phyloP scores from a whole-genome alignment of 345 rosid genomes.

The Bruguiera gymnorhiza region DNA sequence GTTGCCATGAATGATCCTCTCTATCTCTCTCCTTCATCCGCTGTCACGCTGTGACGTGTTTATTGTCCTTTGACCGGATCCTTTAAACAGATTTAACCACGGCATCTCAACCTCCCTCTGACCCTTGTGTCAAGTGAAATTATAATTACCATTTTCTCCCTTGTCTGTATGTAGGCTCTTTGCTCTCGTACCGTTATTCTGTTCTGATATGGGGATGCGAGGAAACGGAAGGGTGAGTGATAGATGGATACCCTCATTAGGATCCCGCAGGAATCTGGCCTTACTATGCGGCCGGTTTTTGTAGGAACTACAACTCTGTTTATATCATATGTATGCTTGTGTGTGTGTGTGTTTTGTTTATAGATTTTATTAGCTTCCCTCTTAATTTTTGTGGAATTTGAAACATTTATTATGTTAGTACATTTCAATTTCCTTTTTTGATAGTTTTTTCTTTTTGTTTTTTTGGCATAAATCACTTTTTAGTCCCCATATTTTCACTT shows the following conservation, averaged over 20 bases:
- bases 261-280: constrained; percentile 65
- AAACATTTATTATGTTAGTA: too few species aligned
- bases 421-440: too few species aligned
- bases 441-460: too few species aligned
- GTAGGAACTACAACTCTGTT: background rate
- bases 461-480: too few species aligned
- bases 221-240: background rate
- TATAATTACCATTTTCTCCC: background rate
- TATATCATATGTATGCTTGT: too few species aligned
- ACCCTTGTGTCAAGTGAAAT: constrained; percentile 32
- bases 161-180: background rate
- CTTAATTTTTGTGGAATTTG: too few species aligned
- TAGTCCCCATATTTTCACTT: too few species aligned
- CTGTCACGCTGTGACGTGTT: constrained; percentile 15
- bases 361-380: too few species aligned
- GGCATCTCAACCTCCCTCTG: constrained; percentile 13
- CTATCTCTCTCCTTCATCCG: constrained; percentile 8
- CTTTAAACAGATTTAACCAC: background rate
- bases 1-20: background rate
- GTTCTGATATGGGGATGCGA: background rate
- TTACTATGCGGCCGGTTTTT: constrained; percentile 18
- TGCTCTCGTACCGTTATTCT: background rate
- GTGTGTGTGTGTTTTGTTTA: too few species aligned
- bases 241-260: constrained; percentile 5
- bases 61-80: constrained; percentile 36